Evolutionary conservation across 768 basidiomycete genomes (phyloP).

Genomic region (Lyophyllum shimeji): DNA sequence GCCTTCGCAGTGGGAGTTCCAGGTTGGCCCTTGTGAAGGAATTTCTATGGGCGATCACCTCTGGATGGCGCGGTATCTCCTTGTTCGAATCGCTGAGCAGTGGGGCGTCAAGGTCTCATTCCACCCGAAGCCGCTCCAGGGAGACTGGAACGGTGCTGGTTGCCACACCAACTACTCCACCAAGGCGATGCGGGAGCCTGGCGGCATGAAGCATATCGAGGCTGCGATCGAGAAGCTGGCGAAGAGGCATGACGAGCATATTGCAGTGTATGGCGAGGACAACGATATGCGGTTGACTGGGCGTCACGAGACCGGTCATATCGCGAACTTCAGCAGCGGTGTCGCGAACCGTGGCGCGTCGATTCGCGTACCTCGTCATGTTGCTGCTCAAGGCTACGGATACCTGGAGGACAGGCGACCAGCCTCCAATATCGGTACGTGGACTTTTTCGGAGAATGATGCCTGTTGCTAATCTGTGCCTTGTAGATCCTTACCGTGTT

Average conservation of each 20-base stretch:
- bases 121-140: slow-evolving; percentile 97
- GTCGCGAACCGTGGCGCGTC: slow-evolving; percentile 98
- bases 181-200: slow-evolving; percentile 88
- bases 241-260: slow-evolving; percentile 91
- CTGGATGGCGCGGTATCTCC: slow-evolving; percentile 98
- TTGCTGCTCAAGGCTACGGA: slow-evolving; percentile 89
- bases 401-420: slow-evolving; percentile 97
- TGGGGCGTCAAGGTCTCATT: slow-evolving; percentile 97
- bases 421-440: slow-evolving; percentile 93
- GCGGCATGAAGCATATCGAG: slow-evolving; percentile 91
- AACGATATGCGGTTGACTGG: slow-evolving; percentile 96
- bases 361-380: slow-evolving; percentile 93
- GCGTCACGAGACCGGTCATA: slow-evolving; percentile 96
- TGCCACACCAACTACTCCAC: slow-evolving; percentile 99
- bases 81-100: slow-evolving; percentile 94
- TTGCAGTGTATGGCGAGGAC: slow-evolving; percentile 96
- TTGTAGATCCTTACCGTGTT: slow-evolving; percentile 90
- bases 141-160: slow-evolving; percentile 99
- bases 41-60: slow-evolving; percentile 99
- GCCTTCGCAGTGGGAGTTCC: slow-evolving; percentile 99
- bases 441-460: slow-evolving; percentile 3
- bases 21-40: slow-evolving; percentile 97
- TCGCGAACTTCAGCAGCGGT: slow-evolving; percentile 87
- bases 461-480: slow-evolving; percentile 2
- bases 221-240: slow-evolving; percentile 91